Evolutionary conservation across 2,329 filamentous ascomycete species (phyloP), one percentile per base, ranked within the genome.

Genomic region (Akanthomyces lecanii): DNA sequence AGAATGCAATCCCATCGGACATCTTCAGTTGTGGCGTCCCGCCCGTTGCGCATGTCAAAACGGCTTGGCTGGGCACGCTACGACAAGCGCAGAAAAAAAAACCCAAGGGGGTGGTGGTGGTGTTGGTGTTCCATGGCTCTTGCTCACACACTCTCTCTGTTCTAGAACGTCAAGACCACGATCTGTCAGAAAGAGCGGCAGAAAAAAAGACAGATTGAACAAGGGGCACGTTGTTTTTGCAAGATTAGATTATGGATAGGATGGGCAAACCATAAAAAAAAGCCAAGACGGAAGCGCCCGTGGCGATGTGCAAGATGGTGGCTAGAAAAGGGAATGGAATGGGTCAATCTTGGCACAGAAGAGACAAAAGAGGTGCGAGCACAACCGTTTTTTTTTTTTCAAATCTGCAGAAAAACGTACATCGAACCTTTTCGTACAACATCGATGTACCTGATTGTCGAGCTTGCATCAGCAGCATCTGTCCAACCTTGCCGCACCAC

Each of bases 211-310:
- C 38, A 40, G 12, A 40, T 40, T 40, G 12, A 10, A 40, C 38
- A 40, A 36, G 33, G 33, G 38, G 38, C 14, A 40, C 12, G 38
- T 16, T 6, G 28, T 40, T 40, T 16, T 40, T 16, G 12, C 38
- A 40, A 48, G 38, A 56, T 33, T 23, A 25, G 42, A 40, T 25
- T 40, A 54, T 25, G 51, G 51, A 40, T 38, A 30, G 6, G 50
- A 52, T 52, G 18, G n/a, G 30, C 50, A 40, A 56, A 58, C 55
- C 33, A 60, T 50, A 61, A 61, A 52, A 53, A 61, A 61, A 61
- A 61, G 58, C 58, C 58, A 61, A 61, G 58, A 61, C 58, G 58
- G 58, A 61, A 53, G 48, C 38, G 48, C 45, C 58, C 58, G 58
- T 44, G 28, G n/a, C 14, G 58, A 61, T 61, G 40, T 61, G 47